These are phyloP conservation scores for Taphrina pruni DNA, from an alignment of 1,139 yeast species.

Conservation along the genomic window DNA sequence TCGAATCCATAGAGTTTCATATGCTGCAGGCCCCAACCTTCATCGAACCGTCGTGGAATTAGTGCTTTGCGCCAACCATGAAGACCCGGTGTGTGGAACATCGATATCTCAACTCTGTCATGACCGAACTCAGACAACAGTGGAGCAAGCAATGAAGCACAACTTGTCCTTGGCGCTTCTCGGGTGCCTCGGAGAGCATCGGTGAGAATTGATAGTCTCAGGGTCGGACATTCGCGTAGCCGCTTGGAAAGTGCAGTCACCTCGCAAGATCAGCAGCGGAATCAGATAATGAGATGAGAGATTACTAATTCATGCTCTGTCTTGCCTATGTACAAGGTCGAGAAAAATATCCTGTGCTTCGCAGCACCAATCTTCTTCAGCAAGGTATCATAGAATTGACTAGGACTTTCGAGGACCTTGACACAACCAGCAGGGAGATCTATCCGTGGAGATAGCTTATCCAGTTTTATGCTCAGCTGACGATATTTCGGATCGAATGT, in stretches of 20 bases:
- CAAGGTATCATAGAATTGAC: slow-evolving; percentile 68
- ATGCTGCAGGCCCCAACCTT: slow-evolving; percentile 91
- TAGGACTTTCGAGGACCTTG: slow-evolving; percentile 68
- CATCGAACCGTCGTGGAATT: slow-evolving; percentile 85
- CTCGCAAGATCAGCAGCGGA: slow-evolving; percentile 15
- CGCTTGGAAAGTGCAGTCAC: slow-evolving; percentile 67
- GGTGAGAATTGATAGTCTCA: slow-evolving; percentile 73
- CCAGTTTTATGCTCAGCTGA: slow-evolving; percentile 29
- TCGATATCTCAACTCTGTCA: slow-evolving; percentile 74
- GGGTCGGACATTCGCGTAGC: slow-evolving; percentile 61
- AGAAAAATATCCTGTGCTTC: slow-evolving; percentile 69
- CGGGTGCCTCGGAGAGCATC: slow-evolving; percentile 94
- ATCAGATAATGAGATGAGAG: not conserved
- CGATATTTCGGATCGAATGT: slow-evolving; percentile 32
- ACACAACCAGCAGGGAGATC: slow-evolving; percentile 61
- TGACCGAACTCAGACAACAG: slow-evolving; percentile 70
- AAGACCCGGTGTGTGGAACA: slow-evolving; percentile 89
- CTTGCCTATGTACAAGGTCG: slow-evolving; percentile 87
- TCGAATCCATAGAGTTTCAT: slow-evolving; percentile 97
- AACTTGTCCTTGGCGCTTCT: slow-evolving; percentile 78
- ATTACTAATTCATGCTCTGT: slow-evolving; percentile 69
- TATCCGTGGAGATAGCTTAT: slow-evolving; percentile 45
- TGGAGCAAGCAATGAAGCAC: slow-evolving; percentile 75
- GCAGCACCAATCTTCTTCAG: slow-evolving; percentile 56
- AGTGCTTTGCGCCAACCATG: slow-evolving; percentile 67